Percentiles rank a stretch among this genome's conserved stretches.
Evolutionary conservation across 495 filamentous ascomycete genomes (phyloP).

Genomic region (Talaromyces nanjingensis): DNA sequence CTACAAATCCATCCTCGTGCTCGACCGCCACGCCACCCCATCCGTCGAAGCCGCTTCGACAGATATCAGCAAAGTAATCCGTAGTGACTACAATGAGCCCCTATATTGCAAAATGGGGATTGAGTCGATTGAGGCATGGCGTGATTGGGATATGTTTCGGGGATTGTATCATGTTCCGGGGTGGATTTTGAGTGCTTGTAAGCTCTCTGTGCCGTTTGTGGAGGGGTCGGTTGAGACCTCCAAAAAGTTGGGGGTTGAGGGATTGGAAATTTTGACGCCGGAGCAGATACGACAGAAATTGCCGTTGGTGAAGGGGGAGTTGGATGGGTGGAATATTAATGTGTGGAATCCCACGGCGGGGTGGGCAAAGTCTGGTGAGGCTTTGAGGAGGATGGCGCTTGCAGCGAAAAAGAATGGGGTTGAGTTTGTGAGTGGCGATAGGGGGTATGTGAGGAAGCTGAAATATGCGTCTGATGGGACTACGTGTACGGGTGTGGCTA

Average conservation of each 20-base stretch:
- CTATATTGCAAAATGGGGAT: constrained; percentile 19
- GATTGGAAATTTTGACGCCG: constrained; percentile 15
- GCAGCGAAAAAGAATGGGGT: constrained; percentile 19
- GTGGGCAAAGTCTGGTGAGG: constrained; percentile 21
- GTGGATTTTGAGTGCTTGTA: constrained; percentile 21
- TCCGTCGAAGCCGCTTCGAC: constrained; percentile 20
- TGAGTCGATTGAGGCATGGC: constrained; percentile 18
- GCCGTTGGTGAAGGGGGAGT: constrained; percentile 18
- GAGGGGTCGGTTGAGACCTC: constrained; percentile 20
- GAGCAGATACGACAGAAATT: constrained; percentile 16
- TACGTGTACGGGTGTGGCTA: constrained; percentile 22
- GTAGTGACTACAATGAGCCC: constrained; percentile 23
- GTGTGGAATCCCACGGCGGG: constrained; percentile 26
- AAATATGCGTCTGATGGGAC: constrained; percentile 11
- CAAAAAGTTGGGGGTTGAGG: constrained; percentile 14
- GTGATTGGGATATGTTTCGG: constrained; percentile 17
- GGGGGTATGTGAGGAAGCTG: constrained; percentile 18
- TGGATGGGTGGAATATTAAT: constrained; percentile 23
- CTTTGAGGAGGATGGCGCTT: constrained; percentile 20
- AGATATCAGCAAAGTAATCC: constrained; percentile 27
- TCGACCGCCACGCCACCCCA: constrained; percentile 28
- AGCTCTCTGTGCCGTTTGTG: constrained; percentile 19
- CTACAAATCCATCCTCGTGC: constrained; percentile 17
- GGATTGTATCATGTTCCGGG: constrained; percentile 26
- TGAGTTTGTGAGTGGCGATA: constrained; percentile 20